These are phyloP conservation scores for Galerina marginata DNA, from an alignment of 768 basidiomycete species.

Conservation along the genomic window DNA sequence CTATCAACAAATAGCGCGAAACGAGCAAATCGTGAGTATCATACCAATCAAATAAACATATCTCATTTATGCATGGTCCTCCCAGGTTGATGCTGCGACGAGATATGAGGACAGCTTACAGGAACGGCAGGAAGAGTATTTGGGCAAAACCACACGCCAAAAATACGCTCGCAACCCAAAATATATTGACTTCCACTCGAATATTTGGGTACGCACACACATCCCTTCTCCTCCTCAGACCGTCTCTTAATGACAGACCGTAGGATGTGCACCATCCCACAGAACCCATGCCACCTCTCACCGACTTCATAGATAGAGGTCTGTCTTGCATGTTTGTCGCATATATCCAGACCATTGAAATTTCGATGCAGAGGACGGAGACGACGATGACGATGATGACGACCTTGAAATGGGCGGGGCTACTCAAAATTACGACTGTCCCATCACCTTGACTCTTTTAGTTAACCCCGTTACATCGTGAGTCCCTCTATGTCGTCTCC, in stretches of 20 bases:
- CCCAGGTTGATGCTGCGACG: conserved; percentile 56
- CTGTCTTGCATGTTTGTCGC: conserved; percentile 7
- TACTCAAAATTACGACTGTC: conserved; percentile 85
- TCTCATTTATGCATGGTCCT: not conserved
- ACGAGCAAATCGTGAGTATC: conserved; percentile 63
- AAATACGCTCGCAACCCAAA: conserved; percentile 70
- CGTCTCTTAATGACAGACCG: not conserved
- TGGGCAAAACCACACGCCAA: conserved; percentile 71
- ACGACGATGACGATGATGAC: conserved; percentile 84
- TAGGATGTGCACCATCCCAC: conserved; percentile 75
- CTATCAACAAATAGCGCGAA: conserved; percentile 58
- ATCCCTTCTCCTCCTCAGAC: conserved; percentile 1
- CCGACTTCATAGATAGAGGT: conserved; percentile 76
- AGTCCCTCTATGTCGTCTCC: conserved; percentile 26
- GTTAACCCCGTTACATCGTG: conserved; percentile 85
- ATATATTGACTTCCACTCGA: conserved; percentile 67
- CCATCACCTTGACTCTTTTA: conserved; percentile 70
- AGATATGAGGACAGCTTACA: conserved; percentile 56
- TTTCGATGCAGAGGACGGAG: conserved; percentile 68
- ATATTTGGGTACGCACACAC: conserved; percentile 62
- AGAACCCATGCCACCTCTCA: conserved; percentile 76
- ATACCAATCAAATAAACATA: not conserved
- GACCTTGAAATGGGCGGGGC: conserved; percentile 89
- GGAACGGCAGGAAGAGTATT: conserved; percentile 50
- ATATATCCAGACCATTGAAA: not conserved